These are phyloP conservation scores for Daldinia childiae DNA, from an alignment of 495 filamentous ascomycete species.

Conservation along the genomic window DNA sequence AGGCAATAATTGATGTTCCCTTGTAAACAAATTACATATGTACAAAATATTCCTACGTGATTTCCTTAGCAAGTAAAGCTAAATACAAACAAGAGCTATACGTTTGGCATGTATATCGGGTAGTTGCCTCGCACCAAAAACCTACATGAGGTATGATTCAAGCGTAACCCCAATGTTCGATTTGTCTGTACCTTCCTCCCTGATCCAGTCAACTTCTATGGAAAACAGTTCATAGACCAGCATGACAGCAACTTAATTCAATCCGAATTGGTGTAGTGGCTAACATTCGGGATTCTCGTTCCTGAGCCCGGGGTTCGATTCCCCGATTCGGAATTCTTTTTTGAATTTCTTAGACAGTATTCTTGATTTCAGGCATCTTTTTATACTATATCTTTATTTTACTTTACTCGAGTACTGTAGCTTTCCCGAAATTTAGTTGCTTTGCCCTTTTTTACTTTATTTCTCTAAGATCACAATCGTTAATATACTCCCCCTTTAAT, in stretches of 20 bases:
- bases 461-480: too few species aligned
- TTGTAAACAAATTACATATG: neutral
- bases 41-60: too few species aligned
- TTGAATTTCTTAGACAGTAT: too few species aligned
- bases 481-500: too few species aligned
- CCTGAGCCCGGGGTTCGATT: slow-evolving; percentile 50
- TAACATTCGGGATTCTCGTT: slow-evolving; percentile 43
- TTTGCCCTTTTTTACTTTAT: too few species aligned
- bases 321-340: slow-evolving; percentile 47
- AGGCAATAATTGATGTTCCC: neutral
- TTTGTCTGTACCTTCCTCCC: neutral
- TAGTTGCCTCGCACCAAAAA: slow-evolving; percentile 3
- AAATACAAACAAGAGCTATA: neutral
- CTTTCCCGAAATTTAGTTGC: too few species aligned
- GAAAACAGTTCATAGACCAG: neutral
- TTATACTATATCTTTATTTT: too few species aligned
- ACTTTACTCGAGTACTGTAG: too few species aligned
- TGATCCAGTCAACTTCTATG: neutral
- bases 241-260: neutral
- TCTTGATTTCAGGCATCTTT: too few species aligned
- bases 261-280: slow-evolving; percentile 43
- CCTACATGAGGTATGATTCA: neutral
- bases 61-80: neutral
- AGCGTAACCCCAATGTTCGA: neutral
- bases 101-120: neutral